These are phyloP conservation scores for Copromyces sp. DNA, from an alignment of 495 filamentous ascomycete species.

Conservation along the genomic window DNA sequence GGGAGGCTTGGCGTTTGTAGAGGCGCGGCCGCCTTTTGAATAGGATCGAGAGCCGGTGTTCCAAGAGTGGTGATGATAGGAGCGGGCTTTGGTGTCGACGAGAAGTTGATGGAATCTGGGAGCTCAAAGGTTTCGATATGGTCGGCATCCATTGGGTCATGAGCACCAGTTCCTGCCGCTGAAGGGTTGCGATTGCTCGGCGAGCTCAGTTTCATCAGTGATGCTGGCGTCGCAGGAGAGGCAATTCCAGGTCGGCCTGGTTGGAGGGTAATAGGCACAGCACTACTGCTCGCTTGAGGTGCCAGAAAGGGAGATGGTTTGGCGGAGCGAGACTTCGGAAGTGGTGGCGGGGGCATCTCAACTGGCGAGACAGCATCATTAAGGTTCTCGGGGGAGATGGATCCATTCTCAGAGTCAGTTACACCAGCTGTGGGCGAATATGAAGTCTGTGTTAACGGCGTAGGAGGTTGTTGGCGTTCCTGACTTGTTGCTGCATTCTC, in stretches of 20 bases:
- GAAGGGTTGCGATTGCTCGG: conserved; percentile 29
- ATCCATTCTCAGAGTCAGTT: conserved; percentile 41
- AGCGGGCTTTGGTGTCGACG: conserved; percentile 27
- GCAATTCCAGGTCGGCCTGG: conserved; percentile 22
- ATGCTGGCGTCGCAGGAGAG: conserved; percentile 70
- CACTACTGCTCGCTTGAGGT: conserved; percentile 22
- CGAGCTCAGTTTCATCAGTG: conserved; percentile 58
- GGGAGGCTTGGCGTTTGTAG: conserved; percentile 29
- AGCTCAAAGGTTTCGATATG: conserved; percentile 58
- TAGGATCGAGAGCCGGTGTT: conserved; percentile 15
- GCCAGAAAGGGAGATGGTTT: conserved; percentile 40
- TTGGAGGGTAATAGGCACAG: conserved; percentile 9
- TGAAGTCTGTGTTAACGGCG: conserved; percentile 19
- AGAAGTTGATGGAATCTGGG: conserved; percentile 50
- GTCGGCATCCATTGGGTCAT: conserved; percentile 39
- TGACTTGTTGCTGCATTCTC: conserved; percentile 15
- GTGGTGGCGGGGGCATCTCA: conserved; percentile 49
- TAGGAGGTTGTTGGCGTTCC: conserved; percentile 8
- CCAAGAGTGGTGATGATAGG: conserved; percentile 36
- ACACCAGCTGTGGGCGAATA: conserved; percentile 25
- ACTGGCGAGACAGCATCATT: conserved; percentile 16
- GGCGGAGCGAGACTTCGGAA: conserved; percentile 38
- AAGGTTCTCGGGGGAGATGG: conserved; percentile 44
- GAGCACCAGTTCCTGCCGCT: conserved; percentile 17
- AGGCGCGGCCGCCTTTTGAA: neutral